phyloP scores from a whole-genome alignment of 768 basidiomycete species.

The Tylopilus vinaceipallidus region DNA sequence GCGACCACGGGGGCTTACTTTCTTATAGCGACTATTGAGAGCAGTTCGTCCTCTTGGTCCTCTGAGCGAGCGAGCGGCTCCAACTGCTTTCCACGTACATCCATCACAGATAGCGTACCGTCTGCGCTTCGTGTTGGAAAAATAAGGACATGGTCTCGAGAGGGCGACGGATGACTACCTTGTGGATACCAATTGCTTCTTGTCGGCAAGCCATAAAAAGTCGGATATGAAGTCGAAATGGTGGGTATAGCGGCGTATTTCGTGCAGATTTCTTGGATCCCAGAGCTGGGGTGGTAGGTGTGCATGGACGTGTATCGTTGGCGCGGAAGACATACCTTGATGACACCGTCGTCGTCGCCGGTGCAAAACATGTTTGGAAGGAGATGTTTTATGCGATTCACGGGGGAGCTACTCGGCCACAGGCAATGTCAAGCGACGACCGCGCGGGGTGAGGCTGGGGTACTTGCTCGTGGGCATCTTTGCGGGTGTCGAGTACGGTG shows the following conservation, averaged over 20 bases:
- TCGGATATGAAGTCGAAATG: slow-evolving; percentile 96
- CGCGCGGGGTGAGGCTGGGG: slow-evolving; percentile 3
- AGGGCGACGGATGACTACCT: slow-evolving; percentile 50
- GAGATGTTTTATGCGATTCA: slow-evolving; percentile 80
- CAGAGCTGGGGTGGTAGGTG: slow-evolving; percentile 58
- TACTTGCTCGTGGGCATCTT: slow-evolving; percentile 68
- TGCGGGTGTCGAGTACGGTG: slow-evolving; percentile 43
- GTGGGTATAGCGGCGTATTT: slow-evolving; percentile 69
- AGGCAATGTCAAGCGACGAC: slow-evolving; percentile 32
- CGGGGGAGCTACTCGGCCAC: slow-evolving; percentile 58
- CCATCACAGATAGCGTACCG: slow-evolving; percentile 89
- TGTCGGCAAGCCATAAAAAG: slow-evolving; percentile 82
- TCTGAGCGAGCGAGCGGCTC: slow-evolving; percentile 85
- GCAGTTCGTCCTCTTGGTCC: slow-evolving; percentile 93
- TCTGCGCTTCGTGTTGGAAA: slow-evolving; percentile 62
- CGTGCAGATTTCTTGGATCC: slow-evolving; percentile 75
- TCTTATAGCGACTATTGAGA: slow-evolving; percentile 84
- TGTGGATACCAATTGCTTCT: slow-evolving; percentile 81
- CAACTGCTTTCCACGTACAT: slow-evolving; percentile 78
- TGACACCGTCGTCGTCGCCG: slow-evolving; percentile 92
- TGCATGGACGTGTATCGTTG: background rate
- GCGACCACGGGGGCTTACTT: slow-evolving; percentile 43
- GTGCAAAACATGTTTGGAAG: slow-evolving; percentile 73
- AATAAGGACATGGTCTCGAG: background rate
- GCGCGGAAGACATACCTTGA: slow-evolving; percentile 59